phyloP scores from a whole-genome alignment of 345 rosid species.

The Angophora floribunda region DNA sequence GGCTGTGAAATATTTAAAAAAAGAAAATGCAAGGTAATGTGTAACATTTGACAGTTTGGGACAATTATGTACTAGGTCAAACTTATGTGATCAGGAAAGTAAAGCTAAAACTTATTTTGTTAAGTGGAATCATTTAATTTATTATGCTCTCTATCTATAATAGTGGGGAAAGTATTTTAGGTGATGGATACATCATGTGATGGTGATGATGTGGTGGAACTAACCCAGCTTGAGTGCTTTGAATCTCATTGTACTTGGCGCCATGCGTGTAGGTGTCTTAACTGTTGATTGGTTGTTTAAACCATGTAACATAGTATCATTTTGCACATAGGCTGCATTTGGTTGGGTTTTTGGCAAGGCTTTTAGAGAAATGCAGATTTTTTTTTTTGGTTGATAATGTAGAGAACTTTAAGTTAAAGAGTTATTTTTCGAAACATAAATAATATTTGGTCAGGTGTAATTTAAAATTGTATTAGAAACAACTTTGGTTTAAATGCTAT shows the following conservation, averaged over 20 bases:
- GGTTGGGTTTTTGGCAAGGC: not conserved
- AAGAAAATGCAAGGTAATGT: not conserved
- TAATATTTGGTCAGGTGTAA: not conserved
- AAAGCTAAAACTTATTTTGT: not conserved
- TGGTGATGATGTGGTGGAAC: not conserved
- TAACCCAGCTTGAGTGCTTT: not conserved
- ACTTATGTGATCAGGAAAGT: not conserved
- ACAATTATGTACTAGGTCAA: not conserved
- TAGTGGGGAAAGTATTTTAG: fast-evolving
- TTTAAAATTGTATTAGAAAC: not conserved
- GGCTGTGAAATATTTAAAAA: not conserved
- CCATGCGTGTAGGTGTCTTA: not conserved
- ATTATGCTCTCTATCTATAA: not conserved
- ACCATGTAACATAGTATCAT: not conserved
- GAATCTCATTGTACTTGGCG: not conserved
- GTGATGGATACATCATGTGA: not conserved
- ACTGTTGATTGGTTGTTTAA: not conserved
- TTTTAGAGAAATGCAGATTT: no score
- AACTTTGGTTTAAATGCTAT: not conserved
- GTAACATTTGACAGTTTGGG: not conserved
- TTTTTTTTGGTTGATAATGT: not conserved
- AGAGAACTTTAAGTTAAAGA: not conserved
- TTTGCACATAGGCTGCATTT: not conserved
- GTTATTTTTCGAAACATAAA: not conserved
- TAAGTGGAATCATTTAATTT: not conserved